These are phyloP conservation scores for Pleurostoma richardsiae DNA, from an alignment of 2,329 filamentous ascomycete genomes.

Conservation along the genomic window DNA sequence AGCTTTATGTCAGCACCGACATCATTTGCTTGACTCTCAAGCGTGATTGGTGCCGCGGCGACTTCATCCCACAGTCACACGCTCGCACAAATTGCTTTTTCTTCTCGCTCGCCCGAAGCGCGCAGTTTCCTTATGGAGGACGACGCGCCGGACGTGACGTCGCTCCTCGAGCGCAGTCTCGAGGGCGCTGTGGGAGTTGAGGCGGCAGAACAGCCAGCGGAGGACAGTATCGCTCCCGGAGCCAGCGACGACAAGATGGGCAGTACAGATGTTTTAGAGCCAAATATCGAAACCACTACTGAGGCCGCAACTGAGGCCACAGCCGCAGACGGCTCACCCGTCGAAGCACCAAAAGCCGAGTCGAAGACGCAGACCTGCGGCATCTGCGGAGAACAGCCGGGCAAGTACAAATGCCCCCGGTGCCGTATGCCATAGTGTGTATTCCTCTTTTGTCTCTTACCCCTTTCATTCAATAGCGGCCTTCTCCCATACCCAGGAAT, in stretches of 20 bases:
- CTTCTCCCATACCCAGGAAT: background rate
- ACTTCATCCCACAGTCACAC: too few species aligned
- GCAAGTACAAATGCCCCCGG: conserved; percentile 60
- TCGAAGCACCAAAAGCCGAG: conserved; percentile 11
- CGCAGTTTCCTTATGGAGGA: too few species aligned
- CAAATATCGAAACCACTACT: background rate
- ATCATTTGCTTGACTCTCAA: background rate
- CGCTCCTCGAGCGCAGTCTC: too few species aligned
- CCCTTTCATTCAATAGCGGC: background rate
- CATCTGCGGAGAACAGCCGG: conserved; percentile 43
- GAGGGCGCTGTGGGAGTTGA: too few species aligned
- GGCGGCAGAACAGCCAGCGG: too few species aligned
- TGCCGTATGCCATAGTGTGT: conserved; percentile 55
- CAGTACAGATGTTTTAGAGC: too few species aligned
- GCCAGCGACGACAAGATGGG: background rate
- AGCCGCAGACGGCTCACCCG: background rate
- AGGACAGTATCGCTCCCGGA: background rate
- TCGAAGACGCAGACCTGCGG: conserved; percentile 38
- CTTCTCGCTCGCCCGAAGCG: too few species aligned
- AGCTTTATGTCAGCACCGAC: background rate
- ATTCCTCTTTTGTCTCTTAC: background rate
- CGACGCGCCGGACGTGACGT: too few species aligned
- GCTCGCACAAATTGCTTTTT: too few species aligned
- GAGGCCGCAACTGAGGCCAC: background rate
- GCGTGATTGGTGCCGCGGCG: too few species aligned